Base-by-base conservation (phyloP, 179 eudicot genomes). In the Gypsophila paniculata region DNA sequence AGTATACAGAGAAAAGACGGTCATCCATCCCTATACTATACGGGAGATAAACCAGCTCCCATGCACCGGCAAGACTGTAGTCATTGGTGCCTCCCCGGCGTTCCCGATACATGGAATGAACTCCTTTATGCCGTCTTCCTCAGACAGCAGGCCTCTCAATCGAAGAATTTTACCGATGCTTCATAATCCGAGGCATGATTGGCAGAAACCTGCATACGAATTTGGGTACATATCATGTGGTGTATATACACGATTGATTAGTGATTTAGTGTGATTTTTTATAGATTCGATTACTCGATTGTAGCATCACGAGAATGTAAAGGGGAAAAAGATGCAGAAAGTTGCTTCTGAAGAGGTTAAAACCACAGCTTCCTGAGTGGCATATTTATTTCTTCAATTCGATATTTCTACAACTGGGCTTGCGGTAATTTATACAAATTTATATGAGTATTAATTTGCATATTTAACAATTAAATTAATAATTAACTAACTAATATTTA, bases 51-150 rank as follows among this genome's bases (percentile, higher is more conserved):
- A 68, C 86, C 86, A 6, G 90, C 92, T 15, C 76, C 97, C 17
- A 19, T 82, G 53, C 86, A 80, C 25, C 78, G 89, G 69, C 97
- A 91, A 80, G 97, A 91, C 71, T 91, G 97, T 77, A 91, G 97
- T 82, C 97, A 91, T 61, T 91, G 97, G 97, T 91, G 97, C 67
- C 83, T 91, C 4, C 97, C 97, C 13, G 97, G 97, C 14, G 92
- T 91, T 26, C 97, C 97, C 1, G 95, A 91, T 74, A 54, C 89
- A 32, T 91, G 95, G 97, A 91, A 91, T 65, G 92, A 87, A 82
- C 83, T 91, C 25, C 95, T 91, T 4, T 87, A 81, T 65, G 89
- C 95, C 39, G 78, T 91, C 26, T 67, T 87, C 44, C 65, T 91
- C 25, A 87, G 80, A 74, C 86, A 70, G 0, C 84, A 76, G 22